These are phyloP conservation scores for Termitomyces sp. DNA, from an alignment of 768 basidiomycete species.

Conservation along the genomic window DNA sequence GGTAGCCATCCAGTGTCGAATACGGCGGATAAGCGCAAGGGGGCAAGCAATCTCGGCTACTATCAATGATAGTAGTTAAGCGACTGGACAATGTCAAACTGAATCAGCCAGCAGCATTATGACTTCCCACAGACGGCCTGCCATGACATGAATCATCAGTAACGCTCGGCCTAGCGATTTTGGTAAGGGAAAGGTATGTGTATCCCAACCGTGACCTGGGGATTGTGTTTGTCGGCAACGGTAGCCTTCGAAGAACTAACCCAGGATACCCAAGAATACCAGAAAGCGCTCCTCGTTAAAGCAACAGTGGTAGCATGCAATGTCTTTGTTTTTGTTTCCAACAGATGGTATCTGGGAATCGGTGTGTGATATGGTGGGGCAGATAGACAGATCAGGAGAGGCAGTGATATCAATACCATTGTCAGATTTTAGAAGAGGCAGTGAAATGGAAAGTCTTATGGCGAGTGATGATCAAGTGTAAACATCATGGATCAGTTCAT, in stretches of 20 bases:
- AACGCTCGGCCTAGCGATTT: not conserved
- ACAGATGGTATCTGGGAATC: not conserved
- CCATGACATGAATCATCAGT: not conserved
- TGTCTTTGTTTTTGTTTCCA: not conserved
- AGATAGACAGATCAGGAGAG: not conserved
- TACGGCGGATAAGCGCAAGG: not conserved
- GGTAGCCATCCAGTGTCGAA: not conserved
- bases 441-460: no score
- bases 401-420: not conserved
- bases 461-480: not conserved
- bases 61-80: not conserved
- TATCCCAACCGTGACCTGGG: not conserved
- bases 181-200: not conserved
- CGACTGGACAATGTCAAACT: not conserved
- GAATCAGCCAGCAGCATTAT: not conserved
- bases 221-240: not conserved
- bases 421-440: not conserved
- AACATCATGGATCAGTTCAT: not conserved
- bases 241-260: no score
- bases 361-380: not conserved
- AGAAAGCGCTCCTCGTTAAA: not conserved
- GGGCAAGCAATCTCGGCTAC: not conserved
- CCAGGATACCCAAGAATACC: not conserved
- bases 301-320: not conserved
- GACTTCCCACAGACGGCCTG: not conserved